phyloP scores from a whole-genome alignment of 176 grass and related monocot genomes.

The Cenchrus americanus region DNA sequence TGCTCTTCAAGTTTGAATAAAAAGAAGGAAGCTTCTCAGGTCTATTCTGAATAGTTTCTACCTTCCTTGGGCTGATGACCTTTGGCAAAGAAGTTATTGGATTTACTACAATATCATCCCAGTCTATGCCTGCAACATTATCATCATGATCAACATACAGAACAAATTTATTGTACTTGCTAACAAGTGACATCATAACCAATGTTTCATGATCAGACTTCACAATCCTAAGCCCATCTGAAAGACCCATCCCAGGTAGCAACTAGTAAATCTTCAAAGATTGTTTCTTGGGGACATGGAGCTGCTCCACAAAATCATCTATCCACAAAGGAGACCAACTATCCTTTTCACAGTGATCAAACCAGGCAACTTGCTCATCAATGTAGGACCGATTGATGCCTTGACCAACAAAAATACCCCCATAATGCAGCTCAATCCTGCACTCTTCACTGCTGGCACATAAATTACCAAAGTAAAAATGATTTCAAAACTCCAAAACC shows the following conservation, averaged over 20 bases:
- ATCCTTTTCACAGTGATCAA: no score
- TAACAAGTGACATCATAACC: background rate
- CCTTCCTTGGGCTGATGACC: background rate
- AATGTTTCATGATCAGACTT: background rate
- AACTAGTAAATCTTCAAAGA: background rate
- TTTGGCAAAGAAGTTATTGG: background rate
- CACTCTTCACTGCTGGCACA: background rate
- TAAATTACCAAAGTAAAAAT: no score
- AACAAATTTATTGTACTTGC: background rate
- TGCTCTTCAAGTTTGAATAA: no score
- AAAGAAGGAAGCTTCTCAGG: no score
- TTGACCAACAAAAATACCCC: background rate
- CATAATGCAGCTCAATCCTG: background rate
- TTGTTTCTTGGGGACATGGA: background rate
- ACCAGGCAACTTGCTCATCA: background rate
- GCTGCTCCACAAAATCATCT: background rate
- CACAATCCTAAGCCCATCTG: background rate
- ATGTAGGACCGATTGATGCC: background rate
- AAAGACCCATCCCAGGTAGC: background rate
- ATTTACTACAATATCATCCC: background rate
- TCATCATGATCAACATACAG: background rate
- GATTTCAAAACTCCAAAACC: no score
- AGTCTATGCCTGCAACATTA: background rate
- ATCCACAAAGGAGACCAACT: background rate
- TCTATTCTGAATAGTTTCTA: no score